Conservation (phyloP, 2,329 filamentous ascomycete genomes). For the Ophiostoma sp. region DNA sequence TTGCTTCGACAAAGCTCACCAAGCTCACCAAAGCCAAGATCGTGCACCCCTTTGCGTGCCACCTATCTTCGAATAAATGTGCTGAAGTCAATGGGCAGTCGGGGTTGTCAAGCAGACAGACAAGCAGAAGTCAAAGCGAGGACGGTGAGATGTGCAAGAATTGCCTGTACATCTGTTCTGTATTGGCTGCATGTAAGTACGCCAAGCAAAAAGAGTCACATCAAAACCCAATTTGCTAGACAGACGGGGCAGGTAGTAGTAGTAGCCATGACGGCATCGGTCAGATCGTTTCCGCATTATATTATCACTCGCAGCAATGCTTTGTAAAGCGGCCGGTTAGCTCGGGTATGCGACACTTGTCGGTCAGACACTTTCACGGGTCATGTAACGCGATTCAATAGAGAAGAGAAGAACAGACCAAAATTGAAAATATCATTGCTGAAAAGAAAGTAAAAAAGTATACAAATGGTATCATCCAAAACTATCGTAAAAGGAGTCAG, state of each 20-base stretch:
- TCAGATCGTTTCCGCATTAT: slow-evolving; percentile 1
- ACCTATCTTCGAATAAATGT: neutral
- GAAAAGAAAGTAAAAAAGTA: neutral
- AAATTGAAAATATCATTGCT: neutral
- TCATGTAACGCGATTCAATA: too few species aligned
- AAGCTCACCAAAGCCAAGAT: neutral
- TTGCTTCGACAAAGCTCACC: neutral
- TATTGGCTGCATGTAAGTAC: neutral
- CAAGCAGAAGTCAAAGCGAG: neutral
- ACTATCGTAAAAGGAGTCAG: neutral
- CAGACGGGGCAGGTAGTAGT: neutral
- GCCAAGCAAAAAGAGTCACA: neutral
- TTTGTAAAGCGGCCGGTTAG: neutral
- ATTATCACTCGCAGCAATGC: neutral
- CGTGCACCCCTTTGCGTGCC: neutral
- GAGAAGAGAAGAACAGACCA: too few species aligned
- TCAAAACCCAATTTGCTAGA: neutral
- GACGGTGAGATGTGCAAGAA: neutral
- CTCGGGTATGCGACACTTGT: neutral
- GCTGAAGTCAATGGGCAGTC: too few species aligned
- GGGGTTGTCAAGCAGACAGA: too few species aligned
- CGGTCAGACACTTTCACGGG: neutral
- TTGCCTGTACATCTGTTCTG: neutral
- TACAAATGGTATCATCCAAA: slow-evolving; percentile 6
- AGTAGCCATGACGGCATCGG: neutral